Conservation (phyloP, 257 asterid genomes). For the Fraxinus americana region DNA sequence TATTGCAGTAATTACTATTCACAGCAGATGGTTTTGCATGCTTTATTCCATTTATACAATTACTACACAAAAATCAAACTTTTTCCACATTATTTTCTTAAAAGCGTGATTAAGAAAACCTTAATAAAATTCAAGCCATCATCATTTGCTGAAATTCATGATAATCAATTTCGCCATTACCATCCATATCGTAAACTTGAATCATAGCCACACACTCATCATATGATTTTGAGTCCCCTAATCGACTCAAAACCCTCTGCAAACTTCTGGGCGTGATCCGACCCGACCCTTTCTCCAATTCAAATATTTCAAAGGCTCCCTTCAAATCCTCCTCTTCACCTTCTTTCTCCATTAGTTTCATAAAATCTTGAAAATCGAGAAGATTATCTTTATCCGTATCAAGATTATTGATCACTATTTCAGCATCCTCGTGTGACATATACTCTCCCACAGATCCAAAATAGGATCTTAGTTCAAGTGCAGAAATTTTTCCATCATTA, state of each 20-base stretch:
- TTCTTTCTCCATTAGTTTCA: conserved; percentile 35
- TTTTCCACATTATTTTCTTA: neutral
- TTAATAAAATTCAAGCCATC: conserved; percentile 28
- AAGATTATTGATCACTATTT: conserved; percentile 34
- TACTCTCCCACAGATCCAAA: conserved; percentile 55
- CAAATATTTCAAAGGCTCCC: conserved; percentile 55
- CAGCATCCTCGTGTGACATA: conserved; percentile 60
- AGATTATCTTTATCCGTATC: conserved; percentile 50
- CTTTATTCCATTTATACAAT: too few relatives aligned
- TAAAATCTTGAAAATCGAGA: conserved; percentile 48
- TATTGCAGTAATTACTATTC: too few relatives aligned
- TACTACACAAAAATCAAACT: too few relatives aligned
- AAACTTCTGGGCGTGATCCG: conserved; percentile 60
- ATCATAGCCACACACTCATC: conserved; percentile 66
- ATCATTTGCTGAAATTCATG: conserved; percentile 59
- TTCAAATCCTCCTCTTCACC: conserved; percentile 46
- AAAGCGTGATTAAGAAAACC: neutral
- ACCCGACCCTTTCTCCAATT: conserved; percentile 58
- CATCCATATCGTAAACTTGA: conserved; percentile 49
- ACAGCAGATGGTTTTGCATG: too few relatives aligned
- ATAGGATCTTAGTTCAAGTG: conserved; percentile 46
- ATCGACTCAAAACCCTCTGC: conserved; percentile 49
- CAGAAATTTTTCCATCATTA: conserved; percentile 54
- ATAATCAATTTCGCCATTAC: conserved; percentile 61
- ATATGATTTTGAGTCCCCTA: conserved; percentile 54